Conservation (phyloP, 2,329 filamentous ascomycete genomes). For the Aspergillus amoenus region DNA sequence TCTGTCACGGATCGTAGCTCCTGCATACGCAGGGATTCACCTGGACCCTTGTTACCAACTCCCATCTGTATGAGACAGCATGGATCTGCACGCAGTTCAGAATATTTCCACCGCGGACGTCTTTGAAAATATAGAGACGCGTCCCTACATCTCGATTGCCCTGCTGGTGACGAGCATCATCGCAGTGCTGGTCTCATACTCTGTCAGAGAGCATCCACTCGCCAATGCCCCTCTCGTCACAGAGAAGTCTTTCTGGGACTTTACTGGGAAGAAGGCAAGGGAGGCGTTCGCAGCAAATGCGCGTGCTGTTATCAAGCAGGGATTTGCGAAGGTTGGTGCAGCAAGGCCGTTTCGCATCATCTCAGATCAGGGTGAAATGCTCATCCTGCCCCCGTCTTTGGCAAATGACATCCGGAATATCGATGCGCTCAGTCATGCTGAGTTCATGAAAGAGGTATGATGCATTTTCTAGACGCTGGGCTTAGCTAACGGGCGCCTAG, state of each 20-base stretch:
- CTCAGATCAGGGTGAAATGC: background rate
- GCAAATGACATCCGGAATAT: background rate
- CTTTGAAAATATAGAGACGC: background rate
- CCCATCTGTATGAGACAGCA: background rate
- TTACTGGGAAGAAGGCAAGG: background rate
- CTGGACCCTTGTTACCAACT: background rate
- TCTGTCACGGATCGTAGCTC: background rate
- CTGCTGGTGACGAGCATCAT: background rate
- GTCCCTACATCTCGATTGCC: background rate
- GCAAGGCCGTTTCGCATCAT: background rate
- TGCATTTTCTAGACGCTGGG: background rate
- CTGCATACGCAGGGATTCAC: background rate
- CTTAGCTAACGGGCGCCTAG: background rate
- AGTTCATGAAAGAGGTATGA: background rate
- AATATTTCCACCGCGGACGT: background rate
- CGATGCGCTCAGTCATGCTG: background rate
- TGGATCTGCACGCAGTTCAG: background rate
- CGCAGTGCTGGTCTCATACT: background rate
- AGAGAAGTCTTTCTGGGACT: background rate
- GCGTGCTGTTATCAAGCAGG: background rate
- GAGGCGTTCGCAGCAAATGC: background rate
- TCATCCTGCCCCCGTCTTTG: background rate
- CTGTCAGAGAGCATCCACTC: background rate
- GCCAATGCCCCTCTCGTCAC: background rate
- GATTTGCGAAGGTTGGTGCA: background rate